These are phyloP conservation scores for Pestalotiopsis sp. DNA, from an alignment of 2,329 filamentous ascomycete genomes.

Conservation along the genomic window DNA sequence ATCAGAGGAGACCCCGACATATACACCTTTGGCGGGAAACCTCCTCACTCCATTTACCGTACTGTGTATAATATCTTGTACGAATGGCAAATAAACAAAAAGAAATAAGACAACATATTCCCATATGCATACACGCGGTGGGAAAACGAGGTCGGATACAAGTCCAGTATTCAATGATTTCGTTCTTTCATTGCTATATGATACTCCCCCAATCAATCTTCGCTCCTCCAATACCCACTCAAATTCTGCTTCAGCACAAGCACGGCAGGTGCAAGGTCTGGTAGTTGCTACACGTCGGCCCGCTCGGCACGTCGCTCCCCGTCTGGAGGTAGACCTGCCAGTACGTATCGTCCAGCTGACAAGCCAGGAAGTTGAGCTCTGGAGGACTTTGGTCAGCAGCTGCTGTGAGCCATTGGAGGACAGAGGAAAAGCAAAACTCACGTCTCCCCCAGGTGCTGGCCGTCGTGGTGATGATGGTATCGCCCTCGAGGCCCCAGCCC, in stretches of 20 bases:
- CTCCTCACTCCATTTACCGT: not conserved
- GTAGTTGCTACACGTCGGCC: constrained; percentile 55
- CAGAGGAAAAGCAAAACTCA: constrained; percentile 22
- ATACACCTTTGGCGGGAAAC: not conserved
- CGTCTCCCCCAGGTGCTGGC: constrained; percentile 47
- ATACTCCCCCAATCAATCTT: not conserved
- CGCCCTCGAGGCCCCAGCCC: constrained; percentile 53
- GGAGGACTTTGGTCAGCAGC: not conserved
- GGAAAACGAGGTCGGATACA: not conserved
- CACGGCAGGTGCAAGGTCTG: constrained; percentile 58
- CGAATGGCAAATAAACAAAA: constrained; percentile 2
- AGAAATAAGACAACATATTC: not conserved
- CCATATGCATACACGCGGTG: not conserved
- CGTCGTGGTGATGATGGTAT: constrained; percentile 46
- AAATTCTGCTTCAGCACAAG: constrained; percentile 38
- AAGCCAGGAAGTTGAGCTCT: constrained; percentile 57
- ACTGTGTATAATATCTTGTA: constrained; percentile 14
- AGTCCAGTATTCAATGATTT: not conserved
- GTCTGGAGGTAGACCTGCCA: constrained; percentile 58
- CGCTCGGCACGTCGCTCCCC: constrained; percentile 50
- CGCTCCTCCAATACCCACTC: not conserved
- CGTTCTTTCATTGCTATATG: not conserved
- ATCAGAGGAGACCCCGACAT: not conserved
- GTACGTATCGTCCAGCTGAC: constrained; percentile 43
- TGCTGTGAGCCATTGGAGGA: not conserved